Base-by-base conservation (phyloP, 2,329 filamentous ascomycete genomes). In the Xylariaceae sp. region DNA sequence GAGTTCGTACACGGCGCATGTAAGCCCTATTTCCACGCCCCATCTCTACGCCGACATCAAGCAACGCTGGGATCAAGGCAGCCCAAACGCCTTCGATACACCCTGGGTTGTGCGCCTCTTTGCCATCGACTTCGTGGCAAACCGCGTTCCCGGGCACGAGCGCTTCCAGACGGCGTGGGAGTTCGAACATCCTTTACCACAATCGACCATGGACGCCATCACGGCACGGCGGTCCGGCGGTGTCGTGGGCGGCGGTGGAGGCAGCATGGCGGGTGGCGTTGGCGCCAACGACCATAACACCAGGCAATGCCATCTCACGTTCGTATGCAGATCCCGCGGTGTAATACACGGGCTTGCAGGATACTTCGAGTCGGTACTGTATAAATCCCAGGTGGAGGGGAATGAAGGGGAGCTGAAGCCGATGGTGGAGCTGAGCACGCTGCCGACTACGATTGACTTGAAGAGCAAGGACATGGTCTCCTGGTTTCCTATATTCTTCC, bases 401-500 rank as follows among this genome's bases (percentile, higher is more conserved):
- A 68, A 44, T 9, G 72, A 74, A 56, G 58, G 72, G 6, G 71
- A 63, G 26, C 68, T 64, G 29, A 64, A 72, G 59, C 64, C 74
- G 1, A 85, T 83, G 62, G 83, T 96, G 4, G 92, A 97, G 74
- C 80, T 99, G 55, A 95, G 90, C 66, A 99, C 88, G 3, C 87
- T 96, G 65, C 95, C 94, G 0, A 88, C 95, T 60, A 89, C 87
- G 29, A 97, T 99, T 73, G 89, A 94, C 52, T 76, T 76, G 53
- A 97, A 97, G 81, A 96, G 91, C 77, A 88, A 87, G 67, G 92
- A 95, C 65, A 99, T 99, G 95, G 95, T 96, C 60, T 95, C 89
- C 51, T 99, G 94, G 94, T 99, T 99, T 70, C 94, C 94, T 1
- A 97, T 99, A 29, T 96, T 92, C 74, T 99, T 99, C 68, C 94